phyloP scores from a whole-genome alignment of 805 yeast genomes.

The Ogataea sp. region DNA sequence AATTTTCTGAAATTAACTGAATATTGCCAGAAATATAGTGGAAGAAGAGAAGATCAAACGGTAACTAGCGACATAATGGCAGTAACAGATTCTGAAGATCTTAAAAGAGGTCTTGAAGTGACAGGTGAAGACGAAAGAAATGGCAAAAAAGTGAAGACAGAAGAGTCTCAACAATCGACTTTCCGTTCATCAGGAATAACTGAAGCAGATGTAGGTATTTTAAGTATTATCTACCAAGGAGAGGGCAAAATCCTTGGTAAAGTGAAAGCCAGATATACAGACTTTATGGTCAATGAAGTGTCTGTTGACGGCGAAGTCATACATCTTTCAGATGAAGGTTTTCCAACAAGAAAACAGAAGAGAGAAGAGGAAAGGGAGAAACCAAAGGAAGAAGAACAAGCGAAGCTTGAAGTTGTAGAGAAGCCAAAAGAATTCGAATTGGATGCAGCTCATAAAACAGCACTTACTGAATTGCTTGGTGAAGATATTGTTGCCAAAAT shows the following conservation, averaged over 20 bases:
- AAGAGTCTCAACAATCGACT: not conserved
- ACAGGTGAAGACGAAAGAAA: not conserved
- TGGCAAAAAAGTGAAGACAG: constrained; percentile 2
- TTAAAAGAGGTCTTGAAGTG: constrained; percentile 3
- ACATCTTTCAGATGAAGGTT: constrained; percentile 69
- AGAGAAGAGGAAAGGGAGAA: constrained; percentile 33
- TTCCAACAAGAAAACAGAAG: constrained; percentile 42
- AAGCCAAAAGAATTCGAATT: constrained; percentile 27
- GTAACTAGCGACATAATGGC: too few relatives aligned
- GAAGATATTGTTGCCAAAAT: constrained; percentile 50
- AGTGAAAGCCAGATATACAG: constrained; percentile 85
- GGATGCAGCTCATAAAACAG: constrained; percentile 34
- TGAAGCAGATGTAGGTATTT: constrained; percentile 85
- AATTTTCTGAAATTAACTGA: too few relatives aligned
- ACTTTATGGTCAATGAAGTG: constrained; percentile 89
- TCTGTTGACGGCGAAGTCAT: constrained; percentile 60
- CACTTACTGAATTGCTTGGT: constrained; percentile 49
- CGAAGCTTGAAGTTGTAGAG: constrained; percentile 9
- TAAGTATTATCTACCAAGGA: constrained; percentile 49
- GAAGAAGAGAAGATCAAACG: too few relatives aligned
- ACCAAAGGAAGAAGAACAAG: constrained; percentile 32
- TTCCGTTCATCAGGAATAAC: constrained; percentile 33
- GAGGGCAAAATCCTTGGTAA: constrained; percentile 66
- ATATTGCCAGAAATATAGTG: too few relatives aligned
- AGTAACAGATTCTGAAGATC: not conserved